Evolutionary conservation across 768 basidiomycete species (phyloP), one percentile per base, ranked within the genome.

Genomic region (Kwoniella pini): DNA sequence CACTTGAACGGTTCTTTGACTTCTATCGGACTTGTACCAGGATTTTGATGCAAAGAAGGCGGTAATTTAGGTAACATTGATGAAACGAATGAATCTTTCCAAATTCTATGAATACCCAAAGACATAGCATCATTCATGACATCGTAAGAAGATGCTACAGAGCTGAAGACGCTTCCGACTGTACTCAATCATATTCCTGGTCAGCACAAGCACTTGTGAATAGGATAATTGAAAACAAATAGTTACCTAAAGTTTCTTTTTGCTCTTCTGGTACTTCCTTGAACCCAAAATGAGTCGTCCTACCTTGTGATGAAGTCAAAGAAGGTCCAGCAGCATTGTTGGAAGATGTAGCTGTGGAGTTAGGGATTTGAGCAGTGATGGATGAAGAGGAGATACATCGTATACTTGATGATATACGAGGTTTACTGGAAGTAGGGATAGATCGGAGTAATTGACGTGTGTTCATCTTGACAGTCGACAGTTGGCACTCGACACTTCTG

Each of bases 61-160:
- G 77, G 72, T n/a, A 78, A 54, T 38, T 91, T 90, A 3, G 90
- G 93, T 65, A 85, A 84, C 62, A 97, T 79, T 0, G 82, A 80
- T 1, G 85, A 83, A 26, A 97, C 87, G 73, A 90, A 90, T 17
- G 86, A 82, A 77, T 98, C 93, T 80, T 98, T 99, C 96, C 96
- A 99, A 22, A 99, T 81, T 54, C 96, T 84, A 75, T 98, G 96
- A 10, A 98, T 87, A 33, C 96, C 96, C 63, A 98, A 80, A 2
- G 96, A 98, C 79, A 93, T 90, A n/a, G 93, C 91, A 75, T 98
- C 96, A 82, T 99, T 99, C 95, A 99, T 96, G 40, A 97, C 79
- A 79, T 98, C 96, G 80, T 99, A 99, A 44, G 85, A 88, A 33
- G 90, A 88, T 42, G 96, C 93, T 58, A 99, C 96, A 6, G 91